These are phyloP conservation scores for Elsinoe ampelina DNA, from an alignment of 2,329 filamentous ascomycete species.

Conservation along the genomic window DNA sequence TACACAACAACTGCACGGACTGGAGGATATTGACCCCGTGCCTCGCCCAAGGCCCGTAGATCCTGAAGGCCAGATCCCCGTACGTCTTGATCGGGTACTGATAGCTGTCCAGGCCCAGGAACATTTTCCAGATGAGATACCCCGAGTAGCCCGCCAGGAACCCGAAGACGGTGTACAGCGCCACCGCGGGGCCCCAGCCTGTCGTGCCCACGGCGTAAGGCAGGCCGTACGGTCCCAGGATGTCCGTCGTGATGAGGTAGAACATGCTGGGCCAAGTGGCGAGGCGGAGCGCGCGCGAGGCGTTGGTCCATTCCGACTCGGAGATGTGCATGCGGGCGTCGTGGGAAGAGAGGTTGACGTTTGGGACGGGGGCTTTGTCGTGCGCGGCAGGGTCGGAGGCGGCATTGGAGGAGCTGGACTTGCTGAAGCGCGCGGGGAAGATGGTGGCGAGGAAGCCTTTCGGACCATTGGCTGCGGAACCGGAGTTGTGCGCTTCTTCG, in stretches of 20 bases:
- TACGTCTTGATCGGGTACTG: constrained; percentile 34
- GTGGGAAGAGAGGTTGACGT: background rate
- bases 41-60: constrained; percentile 30
- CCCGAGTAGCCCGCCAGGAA: constrained; percentile 17
- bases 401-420: background rate
- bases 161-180: constrained; percentile 32
- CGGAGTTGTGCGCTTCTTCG: constrained; percentile 15
- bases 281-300: constrained; percentile 29
- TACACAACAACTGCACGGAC: constrained; percentile 36
- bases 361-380: background rate
- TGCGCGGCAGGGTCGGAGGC: no score
- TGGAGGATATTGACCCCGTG: constrained; percentile 33
- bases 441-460: constrained; percentile 14
- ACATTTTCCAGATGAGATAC: constrained; percentile 25
- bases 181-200: constrained; percentile 29
- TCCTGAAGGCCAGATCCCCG: constrained; percentile 34
- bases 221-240: constrained; percentile 29
- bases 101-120: constrained; percentile 32
- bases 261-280: constrained; percentile 32
- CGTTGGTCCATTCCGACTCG: constrained; percentile 29
- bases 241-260: constrained; percentile 39
- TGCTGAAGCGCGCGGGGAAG: constrained; percentile 11
- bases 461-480: constrained; percentile 19
- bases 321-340: constrained; percentile 14
- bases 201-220: constrained; percentile 24